These are phyloP conservation scores for Pythium folliculosum DNA, from an alignment of 352 stramenopile genomes.

Conservation along the genomic window DNA sequence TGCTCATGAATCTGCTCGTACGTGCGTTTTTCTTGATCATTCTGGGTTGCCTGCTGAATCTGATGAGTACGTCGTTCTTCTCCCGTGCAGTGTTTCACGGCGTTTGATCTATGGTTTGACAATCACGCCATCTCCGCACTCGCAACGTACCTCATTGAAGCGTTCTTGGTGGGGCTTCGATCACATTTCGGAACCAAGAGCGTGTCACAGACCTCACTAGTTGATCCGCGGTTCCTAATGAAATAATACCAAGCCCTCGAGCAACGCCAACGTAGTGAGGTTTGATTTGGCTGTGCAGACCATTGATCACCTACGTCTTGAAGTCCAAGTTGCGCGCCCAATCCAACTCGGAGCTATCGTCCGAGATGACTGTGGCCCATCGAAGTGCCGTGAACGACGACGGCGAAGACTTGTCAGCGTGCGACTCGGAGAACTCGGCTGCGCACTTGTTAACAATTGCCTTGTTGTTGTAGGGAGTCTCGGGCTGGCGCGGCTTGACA, in stretches of 20 bases:
- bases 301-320: constrained; percentile 34
- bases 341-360: constrained; percentile 85
- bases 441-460: constrained; percentile 55
- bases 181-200: constrained; percentile 46
- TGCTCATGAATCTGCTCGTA: constrained; percentile 88
- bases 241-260: constrained; percentile 5
- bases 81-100: constrained; percentile 58
- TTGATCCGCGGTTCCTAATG: constrained; percentile 74
- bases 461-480: constrained; percentile 32
- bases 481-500: constrained; percentile 35
- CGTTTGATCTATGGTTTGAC: constrained; percentile 64
- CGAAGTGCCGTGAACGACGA: constrained; percentile 67
- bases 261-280: not conserved
- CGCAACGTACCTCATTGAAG: constrained; percentile 61
- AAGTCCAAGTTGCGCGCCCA: constrained; percentile 77
- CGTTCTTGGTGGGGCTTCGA: constrained; percentile 38
- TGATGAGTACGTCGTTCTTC: not conserved
- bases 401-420: constrained; percentile 34
- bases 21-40: constrained; percentile 16
- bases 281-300: not conserved
- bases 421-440: constrained; percentile 39
- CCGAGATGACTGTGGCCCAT: constrained; percentile 79
- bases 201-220: constrained; percentile 54
- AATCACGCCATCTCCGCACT: constrained; percentile 68
- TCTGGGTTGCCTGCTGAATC: not conserved